Conservation (phyloP, 2,329 filamentous ascomycete genomes). For the Verticillium klebahnii region DNA sequence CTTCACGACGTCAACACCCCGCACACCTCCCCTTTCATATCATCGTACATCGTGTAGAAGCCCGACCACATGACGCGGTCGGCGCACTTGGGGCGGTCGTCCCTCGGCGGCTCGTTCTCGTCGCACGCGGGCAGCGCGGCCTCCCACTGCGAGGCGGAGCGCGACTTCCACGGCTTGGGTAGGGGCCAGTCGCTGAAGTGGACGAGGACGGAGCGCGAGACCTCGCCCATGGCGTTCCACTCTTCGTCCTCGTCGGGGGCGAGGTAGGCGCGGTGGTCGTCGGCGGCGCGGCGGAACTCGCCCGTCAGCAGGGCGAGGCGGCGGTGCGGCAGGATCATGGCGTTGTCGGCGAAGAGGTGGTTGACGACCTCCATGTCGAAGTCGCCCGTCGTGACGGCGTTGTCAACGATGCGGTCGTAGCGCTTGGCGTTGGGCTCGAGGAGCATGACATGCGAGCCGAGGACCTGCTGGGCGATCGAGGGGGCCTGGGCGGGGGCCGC, state of each 20-base stretch:
- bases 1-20: not conserved
- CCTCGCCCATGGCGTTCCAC: conserved; percentile 51
- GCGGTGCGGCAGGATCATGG: conserved; percentile 59
- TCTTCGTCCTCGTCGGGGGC: conserved; percentile 41
- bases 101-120: not conserved
- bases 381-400: conserved; percentile 28
- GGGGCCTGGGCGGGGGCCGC: conserved; percentile 19
- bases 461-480: conserved; percentile 28
- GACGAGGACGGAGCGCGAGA: conserved; percentile 59
- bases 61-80: conserved; percentile 5
- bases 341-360: conserved; percentile 51
- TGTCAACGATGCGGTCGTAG: conserved; percentile 32
- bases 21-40: not conserved
- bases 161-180: conserved; percentile 50
- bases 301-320: conserved; percentile 57
- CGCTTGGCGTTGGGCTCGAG: conserved; percentile 37
- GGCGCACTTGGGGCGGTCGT: conserved; percentile 3
- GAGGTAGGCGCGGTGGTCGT: conserved; percentile 41
- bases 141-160: conserved; percentile 4
- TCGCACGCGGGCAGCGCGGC: conserved; percentile 6
- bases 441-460: conserved; percentile 49
- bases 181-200: conserved; percentile 71
- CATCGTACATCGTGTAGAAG: conserved; percentile 6
- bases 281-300: conserved; percentile 47
- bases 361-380: conserved; percentile 69